Evolutionary conservation across 1,139 yeast genomes (phyloP).

Genomic region (Suhomyces ambrosiae): DNA sequence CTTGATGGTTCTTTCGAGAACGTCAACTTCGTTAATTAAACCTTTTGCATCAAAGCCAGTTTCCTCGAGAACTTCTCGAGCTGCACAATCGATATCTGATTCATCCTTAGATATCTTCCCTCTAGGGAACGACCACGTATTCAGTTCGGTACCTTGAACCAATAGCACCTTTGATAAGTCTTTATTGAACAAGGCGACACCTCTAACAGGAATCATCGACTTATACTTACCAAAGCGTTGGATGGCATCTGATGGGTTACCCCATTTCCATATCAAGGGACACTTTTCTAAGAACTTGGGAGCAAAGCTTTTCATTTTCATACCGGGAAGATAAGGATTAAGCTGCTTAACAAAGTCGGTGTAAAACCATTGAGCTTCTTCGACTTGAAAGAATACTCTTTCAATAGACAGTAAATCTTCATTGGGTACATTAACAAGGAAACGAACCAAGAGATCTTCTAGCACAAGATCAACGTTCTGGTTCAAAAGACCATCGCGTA

Average conservation of each 20-base stretch:
- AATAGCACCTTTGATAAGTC: slow-evolving; percentile 70
- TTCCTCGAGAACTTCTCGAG: slow-evolving; percentile 93
- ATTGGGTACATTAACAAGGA: slow-evolving; percentile 86
- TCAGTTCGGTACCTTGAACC: slow-evolving; percentile 85
- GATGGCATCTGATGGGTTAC: slow-evolving; percentile 73
- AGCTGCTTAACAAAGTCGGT: slow-evolving; percentile 77
- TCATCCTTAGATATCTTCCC: slow-evolving; percentile 97
- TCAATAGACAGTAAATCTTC: slow-evolving; percentile 88
- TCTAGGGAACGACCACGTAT: slow-evolving; percentile 92
- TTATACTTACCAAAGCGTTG: slow-evolving; percentile 82
- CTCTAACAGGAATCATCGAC: slow-evolving; percentile 91
- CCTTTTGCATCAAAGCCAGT: slow-evolving; percentile 87
- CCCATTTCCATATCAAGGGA: slow-evolving; percentile 88
- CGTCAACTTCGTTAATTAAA: slow-evolving; percentile 67
- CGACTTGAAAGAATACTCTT: slow-evolving; percentile 89
- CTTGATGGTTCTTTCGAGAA: slow-evolving; percentile 74
- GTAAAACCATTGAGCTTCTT: slow-evolving; percentile 98
- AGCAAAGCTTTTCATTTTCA: slow-evolving; percentile 82
- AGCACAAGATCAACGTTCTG: slow-evolving; percentile 73
- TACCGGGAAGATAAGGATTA: slow-evolving; percentile 74
- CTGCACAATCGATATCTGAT: slow-evolving; percentile 84
- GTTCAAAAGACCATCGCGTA: slow-evolving; percentile 56
- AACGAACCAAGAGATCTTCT: slow-evolving; percentile 87
- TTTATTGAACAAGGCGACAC: slow-evolving; percentile 83
- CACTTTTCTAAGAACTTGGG: slow-evolving; percentile 72